Percentiles rank a stretch among this genome's conserved stretches.
Conservation (phyloP, 192 early-diverging fungal genomes). For the Linnemannia exigua region DNA sequence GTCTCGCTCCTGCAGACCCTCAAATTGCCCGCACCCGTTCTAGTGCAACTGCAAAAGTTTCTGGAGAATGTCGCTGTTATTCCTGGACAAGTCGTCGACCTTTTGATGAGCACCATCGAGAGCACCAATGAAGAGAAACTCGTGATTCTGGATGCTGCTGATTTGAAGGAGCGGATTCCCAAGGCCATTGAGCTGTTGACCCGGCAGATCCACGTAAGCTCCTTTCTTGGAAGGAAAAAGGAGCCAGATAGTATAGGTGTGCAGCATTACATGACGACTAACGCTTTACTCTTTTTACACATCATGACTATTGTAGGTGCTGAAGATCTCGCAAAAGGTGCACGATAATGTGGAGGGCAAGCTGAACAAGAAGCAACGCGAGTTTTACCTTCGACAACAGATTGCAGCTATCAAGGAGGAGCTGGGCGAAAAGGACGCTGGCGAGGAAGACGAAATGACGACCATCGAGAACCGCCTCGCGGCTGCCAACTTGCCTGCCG, state of each 20-base stretch:
- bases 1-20: slow-evolving; percentile 68
- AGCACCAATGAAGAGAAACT: slow-evolving; percentile 76
- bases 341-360: slow-evolving; percentile 77
- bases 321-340: slow-evolving; percentile 82
- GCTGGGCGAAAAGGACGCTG: slow-evolving; percentile 76
- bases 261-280: not conserved
- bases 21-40: slow-evolving; percentile 71
- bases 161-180: slow-evolving; percentile 67
- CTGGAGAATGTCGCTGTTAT: slow-evolving; percentile 64
- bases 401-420: slow-evolving; percentile 86
- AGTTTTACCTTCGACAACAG: slow-evolving; percentile 83
- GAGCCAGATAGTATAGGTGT: not conserved
- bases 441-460: slow-evolving; percentile 73
- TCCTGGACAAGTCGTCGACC: slow-evolving; percentile 70
- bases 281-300: not conserved
- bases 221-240: not conserved
- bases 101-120: slow-evolving; percentile 78
- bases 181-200: slow-evolving; percentile 69
- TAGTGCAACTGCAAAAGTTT: slow-evolving; percentile 71
- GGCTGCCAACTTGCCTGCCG: slow-evolving; percentile 69
- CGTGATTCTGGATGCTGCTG: slow-evolving; percentile 63
- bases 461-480: slow-evolving; percentile 66
- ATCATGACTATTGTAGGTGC: slow-evolving; percentile 57
- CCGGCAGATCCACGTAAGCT: slow-evolving; percentile 71
- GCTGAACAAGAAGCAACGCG: slow-evolving; percentile 81